phyloP scores from a whole-genome alignment of 2,329 filamentous ascomycete genomes.

The Aureobasidium musti region DNA sequence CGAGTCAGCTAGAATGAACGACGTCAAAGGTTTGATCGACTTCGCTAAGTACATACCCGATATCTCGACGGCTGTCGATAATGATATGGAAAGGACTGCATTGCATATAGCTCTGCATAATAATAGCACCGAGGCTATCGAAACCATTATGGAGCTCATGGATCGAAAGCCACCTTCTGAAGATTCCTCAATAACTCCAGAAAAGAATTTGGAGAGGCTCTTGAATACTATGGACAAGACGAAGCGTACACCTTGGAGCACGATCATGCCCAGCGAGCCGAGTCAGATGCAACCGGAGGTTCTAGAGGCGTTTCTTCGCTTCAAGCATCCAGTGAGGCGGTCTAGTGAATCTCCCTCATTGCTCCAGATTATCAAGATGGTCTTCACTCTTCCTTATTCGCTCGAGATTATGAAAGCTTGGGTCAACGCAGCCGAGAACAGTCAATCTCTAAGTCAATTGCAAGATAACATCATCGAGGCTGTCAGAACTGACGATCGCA shows the following conservation, averaged over 20 bases:
- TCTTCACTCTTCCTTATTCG: neutral
- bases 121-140: neutral
- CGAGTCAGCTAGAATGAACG: neutral
- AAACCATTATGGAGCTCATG: neutral
- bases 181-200: neutral
- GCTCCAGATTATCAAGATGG: neutral
- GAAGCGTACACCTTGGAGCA: neutral
- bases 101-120: neutral
- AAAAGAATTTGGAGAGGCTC: neutral
- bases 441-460: neutral
- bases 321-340: neutral
- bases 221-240: neutral
- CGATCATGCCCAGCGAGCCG: neutral
- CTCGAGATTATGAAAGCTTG: neutral
- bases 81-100: neutral
- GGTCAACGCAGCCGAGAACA: neutral
- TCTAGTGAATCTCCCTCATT: neutral
- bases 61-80: neutral
- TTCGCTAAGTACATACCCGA: neutral
- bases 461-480: neutral
- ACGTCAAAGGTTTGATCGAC: neutral
- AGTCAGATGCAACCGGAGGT: neutral
- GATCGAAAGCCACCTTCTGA: neutral
- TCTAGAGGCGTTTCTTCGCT: neutral
- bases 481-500: neutral